Evolutionary conservation across 345 rosid species (phyloP).

Genomic region (Lumnitzera littorea): DNA sequence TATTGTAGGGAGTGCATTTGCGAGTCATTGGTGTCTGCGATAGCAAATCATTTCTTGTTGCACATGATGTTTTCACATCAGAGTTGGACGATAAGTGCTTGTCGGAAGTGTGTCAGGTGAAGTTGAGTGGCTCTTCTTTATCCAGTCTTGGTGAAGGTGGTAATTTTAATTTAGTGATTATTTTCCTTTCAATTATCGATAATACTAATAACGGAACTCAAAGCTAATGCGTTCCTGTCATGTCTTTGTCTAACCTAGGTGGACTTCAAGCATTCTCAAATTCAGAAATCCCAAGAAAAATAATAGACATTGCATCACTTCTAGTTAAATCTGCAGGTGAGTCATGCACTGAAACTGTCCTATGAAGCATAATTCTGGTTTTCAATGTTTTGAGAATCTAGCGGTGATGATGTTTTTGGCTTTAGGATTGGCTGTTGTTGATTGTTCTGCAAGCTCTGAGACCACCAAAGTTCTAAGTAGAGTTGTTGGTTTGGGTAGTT

Average conservation of each 20-base stretch:
- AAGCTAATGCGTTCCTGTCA: conserved; percentile 2
- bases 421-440: conserved; percentile 70
- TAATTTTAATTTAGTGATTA: conserved; percentile 12
- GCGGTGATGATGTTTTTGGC: conserved; percentile 4
- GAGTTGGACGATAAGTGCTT: conserved; percentile 53
- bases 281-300: conserved; percentile 30
- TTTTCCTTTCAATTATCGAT: background rate
- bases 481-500: conserved; percentile 62
- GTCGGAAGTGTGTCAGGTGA: conserved; percentile 50
- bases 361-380: background rate
- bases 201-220: background rate
- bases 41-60: conserved; percentile 50
- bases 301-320: conserved; percentile 40
- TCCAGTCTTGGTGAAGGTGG: conserved; percentile 33
- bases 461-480: conserved; percentile 41
- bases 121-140: conserved; percentile 48
- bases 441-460: conserved; percentile 80
- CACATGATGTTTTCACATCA: conserved; percentile 31
- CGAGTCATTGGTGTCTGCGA: conserved; percentile 80
- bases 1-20: conserved; percentile 58
- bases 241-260: conserved; percentile 18
- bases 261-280: conserved; percentile 26
- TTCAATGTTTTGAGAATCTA: background rate
- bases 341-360: background rate
- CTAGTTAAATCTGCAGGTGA: conserved; percentile 72